Percentiles rank a stretch among this genome's conserved stretches.
Evolutionary conservation across 257 asterid genomes (phyloP).

Genomic region (Penstemon newberryi): DNA sequence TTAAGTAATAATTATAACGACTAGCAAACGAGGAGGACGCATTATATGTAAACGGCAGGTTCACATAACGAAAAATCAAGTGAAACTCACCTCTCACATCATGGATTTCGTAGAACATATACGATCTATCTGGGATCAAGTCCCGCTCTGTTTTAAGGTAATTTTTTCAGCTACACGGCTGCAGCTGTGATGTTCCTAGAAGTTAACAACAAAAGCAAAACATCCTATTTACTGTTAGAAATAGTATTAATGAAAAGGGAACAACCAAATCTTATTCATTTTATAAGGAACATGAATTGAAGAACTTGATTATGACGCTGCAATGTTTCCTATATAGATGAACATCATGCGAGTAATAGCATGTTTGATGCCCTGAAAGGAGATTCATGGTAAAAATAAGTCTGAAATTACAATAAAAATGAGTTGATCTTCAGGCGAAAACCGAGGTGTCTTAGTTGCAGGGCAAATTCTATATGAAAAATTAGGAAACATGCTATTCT

Average conservation of each 20-base stretch:
- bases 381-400: slow-evolving; percentile 9
- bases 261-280: slow-evolving; percentile 3
- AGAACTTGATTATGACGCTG: background rate
- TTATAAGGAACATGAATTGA: background rate
- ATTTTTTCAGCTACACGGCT: too few relatives aligned
- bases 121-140: too few relatives aligned
- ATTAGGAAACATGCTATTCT: background rate
- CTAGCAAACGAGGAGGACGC: too few relatives aligned
- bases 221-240: background rate
- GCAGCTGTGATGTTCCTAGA: too few relatives aligned
- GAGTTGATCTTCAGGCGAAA: slow-evolving; percentile 4
- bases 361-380: slow-evolving; percentile 7
- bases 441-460: slow-evolving; percentile 1
- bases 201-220: too few relatives aligned
- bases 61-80: too few relatives aligned
- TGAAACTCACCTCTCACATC: too few relatives aligned
- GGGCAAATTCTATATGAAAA: background rate
- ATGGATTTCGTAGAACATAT: too few relatives aligned
- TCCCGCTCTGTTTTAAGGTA: too few relatives aligned
- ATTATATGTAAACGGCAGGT: too few relatives aligned
- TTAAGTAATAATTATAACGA: too few relatives aligned
- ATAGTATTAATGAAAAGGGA: background rate
- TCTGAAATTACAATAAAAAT: background rate
- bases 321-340: background rate
- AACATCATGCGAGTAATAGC: background rate